Evolutionary conservation across 2,329 filamentous ascomycete species (phyloP), one percentile per base, ranked within the genome.

Genomic region (Diplodia seriata): DNA sequence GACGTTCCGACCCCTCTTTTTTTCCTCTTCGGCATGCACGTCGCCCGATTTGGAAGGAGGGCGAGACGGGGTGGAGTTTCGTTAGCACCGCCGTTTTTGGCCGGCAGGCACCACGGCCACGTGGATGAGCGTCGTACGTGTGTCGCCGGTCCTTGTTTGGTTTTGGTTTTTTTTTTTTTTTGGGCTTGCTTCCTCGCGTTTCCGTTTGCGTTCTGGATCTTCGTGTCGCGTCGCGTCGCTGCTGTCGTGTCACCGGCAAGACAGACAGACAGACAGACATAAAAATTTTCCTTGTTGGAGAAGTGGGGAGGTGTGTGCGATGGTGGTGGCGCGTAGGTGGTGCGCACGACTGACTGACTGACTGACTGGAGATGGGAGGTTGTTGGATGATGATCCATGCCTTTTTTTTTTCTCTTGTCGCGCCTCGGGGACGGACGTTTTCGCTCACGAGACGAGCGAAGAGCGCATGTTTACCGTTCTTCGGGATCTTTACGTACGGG

Each of bases 11-110:
- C 29, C 47, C 29, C 43, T 26, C 59, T 15, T 63, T 63, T 49
- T 63, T 63, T 49, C 38, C 31, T 47, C 49, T 51, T 51, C 47
- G 43, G 59, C 59, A 63, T 63, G 59, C 59, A 63, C 47, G 31
- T 40, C 59, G 59, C 43, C 14, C 59, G 59, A 51, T 63, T 26
- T n/a, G 47, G 59, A 51, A 26, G 18, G 3, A 55, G 9, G 43
- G 43, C 43, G 26, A 59, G 40, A 49, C 40, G 57, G 18, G n/a
- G 43, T 11, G 23, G 23, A 26, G 59, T 36, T 61, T 63, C 47
- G 43, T 63, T 63, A 51, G 59, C 43, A 63, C 59, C 43, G 47
- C 36, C 50, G n/a, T 20, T 31, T 51, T 38, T 20, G 3, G n/a
- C n/a, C 31, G 23, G 23, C 23, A 26, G 23, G 57, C 53, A 18